Percentiles rank a stretch among this genome's conserved stretches.
phyloP scores from a whole-genome alignment of 2,329 filamentous ascomycete genomes.

The Leptographium wingfieldii region DNA sequence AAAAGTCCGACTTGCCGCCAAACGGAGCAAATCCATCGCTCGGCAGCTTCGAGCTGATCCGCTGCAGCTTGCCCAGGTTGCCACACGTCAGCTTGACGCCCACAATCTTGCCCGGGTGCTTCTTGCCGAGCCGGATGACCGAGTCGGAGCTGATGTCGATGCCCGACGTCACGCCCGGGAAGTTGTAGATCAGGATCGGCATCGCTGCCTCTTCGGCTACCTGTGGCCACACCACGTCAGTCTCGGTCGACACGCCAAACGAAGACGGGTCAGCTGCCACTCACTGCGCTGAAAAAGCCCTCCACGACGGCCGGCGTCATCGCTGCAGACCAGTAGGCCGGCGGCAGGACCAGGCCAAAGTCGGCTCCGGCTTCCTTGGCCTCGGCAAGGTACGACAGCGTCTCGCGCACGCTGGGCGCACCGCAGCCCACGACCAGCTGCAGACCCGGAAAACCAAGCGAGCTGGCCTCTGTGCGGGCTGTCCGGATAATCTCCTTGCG shows the following conservation, averaged over 20 bases:
- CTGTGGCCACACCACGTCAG: constrained; percentile 22
- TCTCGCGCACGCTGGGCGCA: constrained; percentile 52
- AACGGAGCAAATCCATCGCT: constrained; percentile 19
- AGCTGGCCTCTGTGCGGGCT: constrained; percentile 35
- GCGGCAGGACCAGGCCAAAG: constrained; percentile 54
- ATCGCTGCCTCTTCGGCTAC: constrained; percentile 38
- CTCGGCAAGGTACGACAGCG: constrained; percentile 50
- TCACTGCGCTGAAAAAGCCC: constrained; percentile 39
- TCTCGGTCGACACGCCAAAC: constrained; percentile 19
- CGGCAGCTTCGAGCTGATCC: constrained; percentile 14
- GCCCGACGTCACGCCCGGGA: constrained; percentile 37
- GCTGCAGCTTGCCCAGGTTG: constrained; percentile 46
- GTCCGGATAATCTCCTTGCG: constrained; percentile 41
- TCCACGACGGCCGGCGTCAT: constrained; percentile 26
- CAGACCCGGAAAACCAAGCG: constrained; percentile 42
- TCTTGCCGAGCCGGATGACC: constrained; percentile 30
- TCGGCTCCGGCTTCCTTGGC: constrained; percentile 51
- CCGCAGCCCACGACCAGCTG: constrained; percentile 56
- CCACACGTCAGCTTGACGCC: constrained; percentile 43
- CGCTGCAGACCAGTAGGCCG: constrained; percentile 51
- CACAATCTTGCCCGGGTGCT: constrained; percentile 36
- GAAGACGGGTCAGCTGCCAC: too few species aligned
- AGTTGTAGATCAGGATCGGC: constrained; percentile 43
- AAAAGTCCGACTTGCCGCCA: constrained; percentile 29
- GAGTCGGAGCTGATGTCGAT: constrained; percentile 39